A percentile compares a stretch with the other conserved stretches of the same genome.
phyloP scores from a whole-genome alignment of 164 flowering plant species.

The Kingdonia uniflora region DNA sequence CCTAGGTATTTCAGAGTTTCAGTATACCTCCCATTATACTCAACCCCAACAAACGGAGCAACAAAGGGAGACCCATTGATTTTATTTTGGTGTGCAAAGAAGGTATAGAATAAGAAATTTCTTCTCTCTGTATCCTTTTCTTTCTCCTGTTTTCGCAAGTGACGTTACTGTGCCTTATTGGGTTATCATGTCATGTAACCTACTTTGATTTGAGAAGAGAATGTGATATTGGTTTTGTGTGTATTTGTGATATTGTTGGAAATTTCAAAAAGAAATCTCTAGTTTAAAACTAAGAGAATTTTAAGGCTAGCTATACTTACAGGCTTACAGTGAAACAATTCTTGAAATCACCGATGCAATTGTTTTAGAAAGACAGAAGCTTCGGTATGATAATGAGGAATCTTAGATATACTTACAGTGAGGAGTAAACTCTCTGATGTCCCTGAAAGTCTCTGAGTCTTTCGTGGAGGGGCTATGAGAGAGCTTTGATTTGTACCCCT shows the following conservation, averaged over 20 bases:
- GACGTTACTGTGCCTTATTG: slow-evolving; percentile 8
- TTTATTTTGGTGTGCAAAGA: slow-evolving; percentile 40
- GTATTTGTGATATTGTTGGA: slow-evolving; percentile 7
- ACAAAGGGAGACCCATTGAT: slow-evolving; percentile 25
- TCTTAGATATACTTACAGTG: slow-evolving; percentile 1
- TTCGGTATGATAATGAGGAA: background rate
- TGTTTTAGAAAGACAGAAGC: background rate
- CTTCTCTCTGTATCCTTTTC: slow-evolving; percentile 6
- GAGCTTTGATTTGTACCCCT: background rate
- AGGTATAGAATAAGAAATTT: slow-evolving; percentile 32
- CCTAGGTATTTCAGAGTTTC: slow-evolving; percentile 37
- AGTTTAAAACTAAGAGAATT: too few species aligned
- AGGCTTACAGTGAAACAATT: background rate
- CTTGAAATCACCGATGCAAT: background rate
- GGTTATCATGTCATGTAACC: slow-evolving; percentile 20
- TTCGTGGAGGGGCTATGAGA: slow-evolving; percentile 13
- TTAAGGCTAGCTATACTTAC: background rate
- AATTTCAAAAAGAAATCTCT: slow-evolving; percentile 2
- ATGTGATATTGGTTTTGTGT: slow-evolving; percentile 35
- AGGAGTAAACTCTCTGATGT: background rate
- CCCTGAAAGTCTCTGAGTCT: background rate
- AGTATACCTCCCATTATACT: slow-evolving; percentile 39
- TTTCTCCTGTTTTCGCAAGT: background rate
- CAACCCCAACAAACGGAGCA: slow-evolving; percentile 6
- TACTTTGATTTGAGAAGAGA: slow-evolving; percentile 20